Conservation (phyloP, 331 rosid species). For the Malus hybrid region DNA sequence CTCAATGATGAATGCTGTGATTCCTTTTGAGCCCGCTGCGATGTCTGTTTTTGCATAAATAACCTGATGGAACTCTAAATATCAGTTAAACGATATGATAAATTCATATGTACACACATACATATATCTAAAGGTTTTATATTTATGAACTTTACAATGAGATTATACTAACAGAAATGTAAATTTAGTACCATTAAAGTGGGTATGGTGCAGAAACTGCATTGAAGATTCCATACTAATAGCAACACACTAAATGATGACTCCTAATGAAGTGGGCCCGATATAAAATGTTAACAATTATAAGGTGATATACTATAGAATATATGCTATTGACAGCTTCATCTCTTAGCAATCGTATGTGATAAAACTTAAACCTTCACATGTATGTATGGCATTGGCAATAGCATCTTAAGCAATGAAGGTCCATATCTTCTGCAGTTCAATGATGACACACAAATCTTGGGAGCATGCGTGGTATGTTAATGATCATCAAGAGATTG, state of each 20-base stretch:
- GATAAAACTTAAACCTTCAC: background rate
- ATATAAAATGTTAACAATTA: background rate
- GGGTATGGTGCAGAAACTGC: background rate
- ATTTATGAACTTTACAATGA: background rate
- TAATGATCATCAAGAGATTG: background rate
- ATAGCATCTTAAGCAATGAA: background rate
- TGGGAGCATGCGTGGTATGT: background rate
- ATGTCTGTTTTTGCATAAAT: slow-evolving; percentile 86
- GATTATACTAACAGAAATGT: background rate
- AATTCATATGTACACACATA: background rate
- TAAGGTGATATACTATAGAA: background rate
- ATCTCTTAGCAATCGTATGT: background rate
- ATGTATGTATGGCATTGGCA: background rate
- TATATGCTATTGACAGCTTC: background rate
- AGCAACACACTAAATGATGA: background rate
- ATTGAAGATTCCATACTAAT: background rate
- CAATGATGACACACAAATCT: background rate
- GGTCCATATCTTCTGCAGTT: background rate
- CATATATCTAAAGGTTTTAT: background rate
- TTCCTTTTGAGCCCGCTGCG: slow-evolving; percentile 86
- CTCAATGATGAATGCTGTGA: slow-evolving; percentile 90
- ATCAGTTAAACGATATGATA: background rate
- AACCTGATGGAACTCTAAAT: slow-evolving; percentile 51
- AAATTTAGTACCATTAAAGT: background rate
- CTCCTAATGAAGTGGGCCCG: background rate